Base-by-base conservation (phyloP, 1,139 yeast species). In the Ogataea hybrid region DNA sequence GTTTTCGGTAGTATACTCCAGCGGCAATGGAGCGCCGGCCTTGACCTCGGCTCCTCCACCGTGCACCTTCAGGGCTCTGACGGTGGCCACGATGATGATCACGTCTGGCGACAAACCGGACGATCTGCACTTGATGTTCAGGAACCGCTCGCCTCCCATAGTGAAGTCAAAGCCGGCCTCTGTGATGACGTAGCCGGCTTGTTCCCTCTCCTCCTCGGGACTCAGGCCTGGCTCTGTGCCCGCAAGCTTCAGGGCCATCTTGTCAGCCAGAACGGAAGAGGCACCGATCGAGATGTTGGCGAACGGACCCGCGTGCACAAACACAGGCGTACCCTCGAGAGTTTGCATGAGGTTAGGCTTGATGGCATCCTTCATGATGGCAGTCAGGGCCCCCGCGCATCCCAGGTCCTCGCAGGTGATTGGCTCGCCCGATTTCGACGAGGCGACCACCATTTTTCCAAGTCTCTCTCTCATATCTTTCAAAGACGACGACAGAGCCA, bases 141-240 rank as follows among this genome's bases (percentile, higher is more conserved):
- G 79, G 71, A 92, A 92, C 65, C 97, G 79, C 71, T 92, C 98
- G 63, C 97, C 97, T 63, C 98, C 98, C 97, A 92, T 92, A 42
- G 97, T 92, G 75, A 92, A 90, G 67, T 92, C 97, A 71, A 92
- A 92, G 48, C 97, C 98, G 28, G 97, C 97, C 67, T 90, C 97
- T 39, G 97, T 90, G 44, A 90, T 90, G 47, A 90, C 97, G 62
- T 82, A 90, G 54, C 97, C 97, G 54, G 84, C 79, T 62, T 83
- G 80, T 55, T 76, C 75, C 48, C 64, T 63, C 35, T 47, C 51
- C 60, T 77, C 77, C 51, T 75, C 78, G 50, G 69, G 46, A 71
- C 67, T 59, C 64, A 61, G 56, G 56, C 74, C 63, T 61, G 73
- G 65, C 50, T 73, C 76, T 30, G 80, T 54, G 49, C 62, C 62